phyloP scores from a whole-genome alignment of 2,329 filamentous ascomycete species.

The Cladosporium halotolerans region DNA sequence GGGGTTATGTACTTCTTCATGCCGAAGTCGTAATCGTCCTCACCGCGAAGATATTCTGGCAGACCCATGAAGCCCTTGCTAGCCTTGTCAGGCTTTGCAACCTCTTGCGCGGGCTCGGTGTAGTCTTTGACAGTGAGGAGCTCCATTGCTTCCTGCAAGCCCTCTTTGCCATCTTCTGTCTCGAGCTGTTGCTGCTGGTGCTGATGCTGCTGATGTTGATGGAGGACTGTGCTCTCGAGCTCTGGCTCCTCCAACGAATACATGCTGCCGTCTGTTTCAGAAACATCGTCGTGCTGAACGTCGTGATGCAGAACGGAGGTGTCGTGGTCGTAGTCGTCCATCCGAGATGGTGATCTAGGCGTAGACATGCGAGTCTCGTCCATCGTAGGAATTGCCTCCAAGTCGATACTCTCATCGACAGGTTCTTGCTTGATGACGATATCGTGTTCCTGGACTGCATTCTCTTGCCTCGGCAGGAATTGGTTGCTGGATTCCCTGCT shows the following conservation, averaged over 20 bases:
- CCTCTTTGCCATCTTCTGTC: constrained; percentile 26
- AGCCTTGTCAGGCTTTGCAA: constrained; percentile 14
- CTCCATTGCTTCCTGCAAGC: constrained; percentile 29
- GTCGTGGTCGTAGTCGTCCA: constrained; percentile 37
- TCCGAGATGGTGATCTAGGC: constrained; percentile 41
- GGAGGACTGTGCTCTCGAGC: constrained; percentile 26
- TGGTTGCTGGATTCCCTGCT: constrained; percentile 25
- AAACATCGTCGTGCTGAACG: constrained; percentile 28
- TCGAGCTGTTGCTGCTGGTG: constrained; percentile 5
- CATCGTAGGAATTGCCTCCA: constrained; percentile 55
- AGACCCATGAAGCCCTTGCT: constrained; percentile 25
- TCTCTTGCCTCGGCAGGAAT: constrained; percentile 37
- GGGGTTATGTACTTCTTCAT: constrained; percentile 50
- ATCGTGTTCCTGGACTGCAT: constrained; percentile 55
- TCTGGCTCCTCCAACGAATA: constrained; percentile 43
- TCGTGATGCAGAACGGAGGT: constrained; percentile 53
- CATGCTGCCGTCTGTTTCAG: constrained; percentile 49
- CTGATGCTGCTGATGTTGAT: constrained; percentile 12
- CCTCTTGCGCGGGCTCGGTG: constrained; percentile 20
- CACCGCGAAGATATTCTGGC: constrained; percentile 33
- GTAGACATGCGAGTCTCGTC: constrained; percentile 47
- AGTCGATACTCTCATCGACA: constrained; percentile 54
- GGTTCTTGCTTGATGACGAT: constrained; percentile 59
- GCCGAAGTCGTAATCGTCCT: constrained; percentile 49
- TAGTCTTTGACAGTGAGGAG: constrained; percentile 30